Evolutionary conservation across 306 rosid species (phyloP), one percentile per base, ranked within the genome.

Genomic region (Styphnolobium japonicum): DNA sequence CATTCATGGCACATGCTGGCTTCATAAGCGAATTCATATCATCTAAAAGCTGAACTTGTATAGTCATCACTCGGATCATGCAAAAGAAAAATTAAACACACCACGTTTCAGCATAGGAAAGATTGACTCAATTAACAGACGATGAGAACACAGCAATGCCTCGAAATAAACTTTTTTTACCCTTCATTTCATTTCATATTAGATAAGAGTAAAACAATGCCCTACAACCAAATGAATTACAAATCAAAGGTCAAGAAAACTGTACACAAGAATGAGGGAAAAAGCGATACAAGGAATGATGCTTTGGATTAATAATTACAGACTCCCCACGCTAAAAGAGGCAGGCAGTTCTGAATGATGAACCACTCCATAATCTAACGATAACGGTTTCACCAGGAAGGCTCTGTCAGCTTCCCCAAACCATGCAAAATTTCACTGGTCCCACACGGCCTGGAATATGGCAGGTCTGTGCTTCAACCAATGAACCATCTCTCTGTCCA

Each of bases 381-480:
- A 79, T 36, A 75, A 51, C 68, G 42, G 21, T 83, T 77, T 73
- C 83, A 78, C 62, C 77, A 74, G 52, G 81, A 63, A 70, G 29
- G 71, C 85, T 79, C 85, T 16, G 25, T 73, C 80, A 25, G 64
- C 80, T 77, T 84, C 82, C 89, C 81, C 77, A 45, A 79, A 40
- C 58, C 87, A 85, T 55, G 84, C 89, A 79, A 91, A 81, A 85
- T 51, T 33, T 90, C 84, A 96, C 60, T 87, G 91, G 80, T 91
- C 99, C 98, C 94, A 91, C 87, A 82, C 75, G 49, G 91, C 97
- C 71, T 90, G 96, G 90, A 78, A 93, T 81, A 86, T 79, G 69
- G 98, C 87, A 40, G 88, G 87, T 87, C 99, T 91, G 81, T 91
- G 96, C 86, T 84, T 96, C 84, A 96, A 83, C 99, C 99, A 96